A percentile compares a stretch with the other conserved stretches of the same genome.
Evolutionary conservation across 768 basidiomycete genomes (phyloP).

Genomic region (Kondoa subrosea): DNA sequence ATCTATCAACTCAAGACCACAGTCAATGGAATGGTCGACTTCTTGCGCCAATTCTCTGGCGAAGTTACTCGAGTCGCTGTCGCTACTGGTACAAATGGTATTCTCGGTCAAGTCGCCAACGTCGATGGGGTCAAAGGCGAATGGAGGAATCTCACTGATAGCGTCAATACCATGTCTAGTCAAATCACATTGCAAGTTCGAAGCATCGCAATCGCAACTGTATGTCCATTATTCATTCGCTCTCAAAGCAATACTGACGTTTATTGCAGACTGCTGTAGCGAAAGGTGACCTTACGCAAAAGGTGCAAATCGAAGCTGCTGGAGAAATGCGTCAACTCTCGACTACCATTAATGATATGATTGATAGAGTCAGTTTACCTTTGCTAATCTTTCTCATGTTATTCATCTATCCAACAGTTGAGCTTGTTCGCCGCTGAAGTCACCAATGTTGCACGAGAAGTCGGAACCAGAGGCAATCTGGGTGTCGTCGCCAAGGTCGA

Average conservation of each 20-base stretch:
- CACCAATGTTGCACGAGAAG: constrained; percentile 71
- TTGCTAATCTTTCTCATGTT: neutral
- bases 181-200: constrained; percentile 38
- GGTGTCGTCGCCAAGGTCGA: constrained; percentile 95
- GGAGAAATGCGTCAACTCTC: constrained; percentile 94
- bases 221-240: constrained; percentile 38
- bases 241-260: constrained; percentile 55
- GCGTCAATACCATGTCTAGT: constrained; percentile 49
- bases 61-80: constrained; percentile 74
- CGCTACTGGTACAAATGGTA: constrained; percentile 80
- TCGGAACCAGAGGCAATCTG: constrained; percentile 95
- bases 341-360: constrained; percentile 90
- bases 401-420: neutral
- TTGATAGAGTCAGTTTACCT: constrained; percentile 39
- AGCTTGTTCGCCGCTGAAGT: constrained; percentile 51
- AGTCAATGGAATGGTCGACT: constrained; percentile 80
- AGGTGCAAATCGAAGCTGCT: constrained; percentile 78
- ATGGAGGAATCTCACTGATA: constrained; percentile 75
- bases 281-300: constrained; percentile 77
- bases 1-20: constrained; percentile 46
- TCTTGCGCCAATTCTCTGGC: constrained; percentile 65
- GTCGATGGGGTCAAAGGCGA: constrained; percentile 85
- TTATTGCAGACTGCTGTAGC: constrained; percentile 85
- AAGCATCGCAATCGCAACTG: constrained; percentile 28
- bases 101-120: constrained; percentile 73